Evolutionary conservation across 306 rosid genomes (phyloP), one percentile per base, ranked within the genome.

Genomic region (Pyrus communis): DNA sequence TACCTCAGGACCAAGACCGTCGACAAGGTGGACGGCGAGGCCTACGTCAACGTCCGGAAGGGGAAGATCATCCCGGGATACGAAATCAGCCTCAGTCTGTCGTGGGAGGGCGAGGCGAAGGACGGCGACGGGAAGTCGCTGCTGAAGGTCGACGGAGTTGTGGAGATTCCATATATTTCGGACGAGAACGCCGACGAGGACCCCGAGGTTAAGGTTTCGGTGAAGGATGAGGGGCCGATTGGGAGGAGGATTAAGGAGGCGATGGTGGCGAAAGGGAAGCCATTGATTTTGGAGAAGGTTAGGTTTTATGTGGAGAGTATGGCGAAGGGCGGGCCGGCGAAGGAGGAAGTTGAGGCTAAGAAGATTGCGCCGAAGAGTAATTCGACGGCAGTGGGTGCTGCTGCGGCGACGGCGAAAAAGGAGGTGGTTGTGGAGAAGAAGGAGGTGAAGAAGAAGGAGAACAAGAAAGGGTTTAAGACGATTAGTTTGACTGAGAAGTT

Each of bases 121-220:
- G 97, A 89, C 46, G 54, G 85, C 2, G 86, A 81, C 0, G 97
- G 96, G 0, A 81, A 69, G 7, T 84, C 98, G 0, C 70, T 92
- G 69, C 91, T 87, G 43, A 92, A 88, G 46, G 91, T 93, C 14
- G 93, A 89, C 7, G 99, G 99, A 9, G 51, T 86, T 33, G 92
- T 92, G 4, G 97, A 95, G 52, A 91, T 95, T 46, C 99, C 99
- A 1, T 95, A 95, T 58, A 89, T 95, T 27, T 83, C 98, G 7
- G 99, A 95, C 52, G 99, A 95, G 82, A 95, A 95, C 55, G 99
- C 99, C 33, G 97, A 85, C 7, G 99, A 95, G 83, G 99, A 95
- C 45, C 99, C 98, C 4, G 97, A 95, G 1, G n/a, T 95, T 1
- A 91, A 75, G 88, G 77, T 95, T 45, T 79, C 86, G 7, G 92